Percentiles rank a stretch among this genome's conserved stretches.
Conservation (phyloP, 345 rosid species). For the Eucalyptus brandiana region DNA sequence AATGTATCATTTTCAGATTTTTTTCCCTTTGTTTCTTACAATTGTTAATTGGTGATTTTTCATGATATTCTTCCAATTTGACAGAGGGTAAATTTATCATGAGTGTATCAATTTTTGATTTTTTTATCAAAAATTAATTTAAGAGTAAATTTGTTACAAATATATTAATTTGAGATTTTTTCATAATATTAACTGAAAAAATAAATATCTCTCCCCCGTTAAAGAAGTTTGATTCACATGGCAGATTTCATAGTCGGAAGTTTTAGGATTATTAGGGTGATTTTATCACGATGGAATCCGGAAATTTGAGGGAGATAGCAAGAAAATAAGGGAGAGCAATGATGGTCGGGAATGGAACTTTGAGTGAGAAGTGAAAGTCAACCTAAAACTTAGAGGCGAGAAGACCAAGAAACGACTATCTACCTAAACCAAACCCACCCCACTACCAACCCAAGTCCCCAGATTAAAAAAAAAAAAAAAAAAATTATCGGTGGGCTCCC, state of each 20-base stretch:
- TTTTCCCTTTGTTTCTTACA: accelerated
- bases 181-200: too few species aligned
- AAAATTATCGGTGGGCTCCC: background rate
- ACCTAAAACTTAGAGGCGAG: background rate
- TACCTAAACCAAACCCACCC: background rate
- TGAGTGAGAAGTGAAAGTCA: background rate
- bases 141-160: accelerated
- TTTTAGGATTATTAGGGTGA: too few species aligned
- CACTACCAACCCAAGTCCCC: background rate
- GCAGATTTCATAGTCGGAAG: background rate
- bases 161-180: too few species aligned
- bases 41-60: too few species aligned
- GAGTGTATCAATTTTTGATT: accelerated
- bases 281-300: background rate
- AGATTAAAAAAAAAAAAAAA: accelerated
- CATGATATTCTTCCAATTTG: too few species aligned
- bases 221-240: background rate
- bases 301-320: too few species aligned
- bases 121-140: too few species aligned
- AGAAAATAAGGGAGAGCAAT: background rate
- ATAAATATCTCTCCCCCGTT: too few species aligned
- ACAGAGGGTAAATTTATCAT: accelerated
- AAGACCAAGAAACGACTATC: background rate
- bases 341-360: background rate
- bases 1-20: accelerated